Base-by-base conservation (phyloP, 1,284 basidiomycete genomes). In the Austroboletus novae-zelandiae region DNA sequence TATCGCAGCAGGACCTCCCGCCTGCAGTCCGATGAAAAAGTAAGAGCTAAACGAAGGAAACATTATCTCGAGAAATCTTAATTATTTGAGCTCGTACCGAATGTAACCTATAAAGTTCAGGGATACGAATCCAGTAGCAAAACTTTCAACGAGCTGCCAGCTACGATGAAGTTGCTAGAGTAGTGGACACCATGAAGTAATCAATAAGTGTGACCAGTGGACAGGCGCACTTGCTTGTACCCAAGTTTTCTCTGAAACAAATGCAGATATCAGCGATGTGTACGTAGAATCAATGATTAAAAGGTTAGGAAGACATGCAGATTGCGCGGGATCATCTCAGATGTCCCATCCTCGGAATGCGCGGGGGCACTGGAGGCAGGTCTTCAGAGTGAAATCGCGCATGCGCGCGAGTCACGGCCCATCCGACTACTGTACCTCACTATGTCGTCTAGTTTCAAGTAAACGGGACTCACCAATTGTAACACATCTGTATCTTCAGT, bases 31-130 rank as follows among this genome's bases (percentile, higher is more conserved):
- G 31, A 92, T 75, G 69, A 92, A 93, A 60, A 92, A 76, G 29
- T 81, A 78, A 37, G 87, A 83, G 47, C 90, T 91, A 43, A 42
- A 51, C 32, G 23, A 11, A 15, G 17, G 18, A n/a, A 6, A 6
- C 14, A 13, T 43, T 30, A 31, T 42, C 34, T 2, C 31, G n/a
- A 32, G 30, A 48, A 32, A 32, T 43, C 11, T 32, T 42, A 37
- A 9, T 15, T 61, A 66, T 35, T 14, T 4, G 4, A 31, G 11
- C 39, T 29, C 50, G 43, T 61, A 90, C 87, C 91, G 78, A 45
- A 89, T 86, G 41, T 83, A 83, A 51, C 91, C 91, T 48, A 94
- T 91, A 60, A 93, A 93, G 61, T 94, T 91, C 47, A 94, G 71
- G 20, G 89, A 83, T 52, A 86, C 87, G 61, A 93, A 93, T 55